These are phyloP conservation scores for Saccharomyces hybrid DNA, from an alignment of 1,139 yeast species.

Conservation along the genomic window DNA sequence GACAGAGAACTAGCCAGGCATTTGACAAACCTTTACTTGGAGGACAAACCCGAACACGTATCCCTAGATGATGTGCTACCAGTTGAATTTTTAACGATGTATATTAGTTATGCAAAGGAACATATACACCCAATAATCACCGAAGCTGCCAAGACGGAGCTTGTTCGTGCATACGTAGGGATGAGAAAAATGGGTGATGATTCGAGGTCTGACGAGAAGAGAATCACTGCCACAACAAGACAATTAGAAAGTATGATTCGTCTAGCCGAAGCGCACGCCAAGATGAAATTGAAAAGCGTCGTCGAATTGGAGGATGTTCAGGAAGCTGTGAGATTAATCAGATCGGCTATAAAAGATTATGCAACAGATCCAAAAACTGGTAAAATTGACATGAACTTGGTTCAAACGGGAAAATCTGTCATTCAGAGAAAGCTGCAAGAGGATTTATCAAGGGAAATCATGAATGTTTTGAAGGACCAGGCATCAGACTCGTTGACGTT, in stretches of 20 bases:
- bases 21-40: constrained; percentile 84
- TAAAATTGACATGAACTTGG: constrained; percentile 92
- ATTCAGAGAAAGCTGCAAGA: constrained; percentile 78
- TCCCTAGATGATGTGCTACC: constrained; percentile 62
- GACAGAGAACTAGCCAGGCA: constrained; percentile 88
- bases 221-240: constrained; percentile 97
- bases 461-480: constrained; percentile 39
- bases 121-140: constrained; percentile 70
- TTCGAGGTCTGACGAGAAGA: constrained; percentile 71
- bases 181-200: constrained; percentile 96
- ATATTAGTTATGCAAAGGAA: constrained; percentile 89
- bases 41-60: constrained; percentile 74
- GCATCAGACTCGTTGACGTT: constrained; percentile 42
- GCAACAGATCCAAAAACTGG: constrained; percentile 98
- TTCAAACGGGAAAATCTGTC: constrained; percentile 90
- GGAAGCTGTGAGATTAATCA: constrained; percentile 88
- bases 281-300: constrained; percentile 68
- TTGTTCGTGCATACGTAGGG: constrained; percentile 84
- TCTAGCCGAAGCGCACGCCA: constrained; percentile 93
- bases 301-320: constrained; percentile 81
- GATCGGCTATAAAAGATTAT: constrained; percentile 91
- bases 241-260: constrained; percentile 95
- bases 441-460: constrained; percentile 58
- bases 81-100: constrained; percentile 76
- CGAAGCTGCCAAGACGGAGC: constrained; percentile 71